Percentiles rank a stretch among this genome's conserved stretches.
Conservation (phyloP, 371 early-diverging fungal genomes). For the Coemansia sp. region DNA sequence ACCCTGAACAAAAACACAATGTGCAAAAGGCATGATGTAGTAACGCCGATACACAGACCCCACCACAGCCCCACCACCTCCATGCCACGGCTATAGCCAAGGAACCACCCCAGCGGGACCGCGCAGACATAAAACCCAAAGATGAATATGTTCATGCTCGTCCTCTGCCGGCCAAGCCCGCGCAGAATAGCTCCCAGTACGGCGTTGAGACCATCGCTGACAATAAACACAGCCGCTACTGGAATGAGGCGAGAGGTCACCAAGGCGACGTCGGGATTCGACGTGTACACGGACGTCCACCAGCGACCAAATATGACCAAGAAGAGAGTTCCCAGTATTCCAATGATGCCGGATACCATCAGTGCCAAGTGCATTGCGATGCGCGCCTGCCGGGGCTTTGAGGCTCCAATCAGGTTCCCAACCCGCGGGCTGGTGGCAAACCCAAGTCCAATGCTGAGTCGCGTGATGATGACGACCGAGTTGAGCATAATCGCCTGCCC, state of each 20-base stretch:
- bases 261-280: conserved; percentile 68
- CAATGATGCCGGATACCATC: neutral
- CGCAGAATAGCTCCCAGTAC: conserved; percentile 70
- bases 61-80: conserved; percentile 69
- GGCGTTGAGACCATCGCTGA: conserved; percentile 64
- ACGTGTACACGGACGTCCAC: conserved; percentile 65
- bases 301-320: conserved; percentile 10
- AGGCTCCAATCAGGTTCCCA: conserved; percentile 71
- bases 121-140: conserved; percentile 64
- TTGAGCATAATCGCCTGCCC: conserved; percentile 81
- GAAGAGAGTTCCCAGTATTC: conserved; percentile 39
- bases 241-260: conserved; percentile 72
- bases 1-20: conserved; percentile 9
- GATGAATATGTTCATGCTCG: conserved; percentile 67
- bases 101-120: conserved; percentile 60
- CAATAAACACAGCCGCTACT: conserved; percentile 71
- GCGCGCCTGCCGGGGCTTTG: conserved; percentile 51
- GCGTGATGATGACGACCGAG: conserved; percentile 62
- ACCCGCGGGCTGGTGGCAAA: conserved; percentile 75
- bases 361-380: conserved; percentile 45
- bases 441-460: conserved; percentile 58
- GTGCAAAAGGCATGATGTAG: conserved; percentile 10
- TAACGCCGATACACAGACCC: conserved; percentile 51
- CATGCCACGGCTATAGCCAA: conserved; percentile 58
- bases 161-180: conserved; percentile 67